Evolutionary conservation across 1,139 yeast genomes (phyloP), one percentile per base, ranked within the genome.

Genomic region (Geotrichum restrictum): DNA sequence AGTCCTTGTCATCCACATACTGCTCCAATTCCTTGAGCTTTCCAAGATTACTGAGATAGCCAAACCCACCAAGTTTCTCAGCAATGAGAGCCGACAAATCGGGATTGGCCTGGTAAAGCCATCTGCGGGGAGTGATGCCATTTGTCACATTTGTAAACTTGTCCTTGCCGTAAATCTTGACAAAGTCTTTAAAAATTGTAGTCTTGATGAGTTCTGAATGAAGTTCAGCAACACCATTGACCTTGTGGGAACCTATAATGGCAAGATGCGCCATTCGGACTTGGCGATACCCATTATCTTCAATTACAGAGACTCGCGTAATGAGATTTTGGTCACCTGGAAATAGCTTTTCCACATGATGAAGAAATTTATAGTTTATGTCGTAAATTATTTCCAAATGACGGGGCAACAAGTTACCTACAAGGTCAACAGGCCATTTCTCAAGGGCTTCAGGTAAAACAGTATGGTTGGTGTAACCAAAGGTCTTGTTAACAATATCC

Each of bases 51-150:
- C 82, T 81, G 68, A 89, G 74, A 67, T 75, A 89, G 36, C 78
- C 80, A 65, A 84, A 85, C 58, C 83, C 81, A 42, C 91, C 83
- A 55, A 88, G 75, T 62, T 82, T 82, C 53, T 82, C 78, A 44
- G 88, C 77, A 65, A 89, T 91, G 60, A 91, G 76, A 21, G 72
- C 74, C 22, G 95, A 80, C 64, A 89, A 76, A 60, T 75, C 75
- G 14, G 97, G 97, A 69, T 89, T 91, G 48, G 96, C 96, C 73
- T 89, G 96, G 68, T 83, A 82, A 68, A 89, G 79, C 98, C 98
- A 89, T 73, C 97, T 83, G 76, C 98, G 82, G 62, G 96, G 97
- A 4, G 97, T 91, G 65, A 89, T 82, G 73, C 97, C 97, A 69
- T 91, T 91, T 50, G 98, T 89, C 56, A 89, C 96, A 65, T 89